Conservation (phyloP, 108 stramenopile genomes). For the Nannochloropsis oceanica region DNA sequence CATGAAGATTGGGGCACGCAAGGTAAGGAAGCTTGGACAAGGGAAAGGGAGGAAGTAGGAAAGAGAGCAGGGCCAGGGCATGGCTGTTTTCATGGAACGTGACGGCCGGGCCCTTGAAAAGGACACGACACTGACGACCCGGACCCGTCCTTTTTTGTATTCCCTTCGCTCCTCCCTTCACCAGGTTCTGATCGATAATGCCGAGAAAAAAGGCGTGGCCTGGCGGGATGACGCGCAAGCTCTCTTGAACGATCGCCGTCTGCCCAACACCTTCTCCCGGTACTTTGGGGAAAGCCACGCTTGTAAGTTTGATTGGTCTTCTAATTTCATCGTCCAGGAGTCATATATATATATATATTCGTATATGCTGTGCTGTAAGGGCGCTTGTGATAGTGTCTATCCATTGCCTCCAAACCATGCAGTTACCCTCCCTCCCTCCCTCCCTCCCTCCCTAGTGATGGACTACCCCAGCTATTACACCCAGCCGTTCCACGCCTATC, state of each 20-base stretch:
- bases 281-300: not conserved
- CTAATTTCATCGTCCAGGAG: too few species aligned
- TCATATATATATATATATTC: too few species aligned
- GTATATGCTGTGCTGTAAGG: too few species aligned
- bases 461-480: not conserved
- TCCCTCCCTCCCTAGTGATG: not conserved
- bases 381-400: too few species aligned
- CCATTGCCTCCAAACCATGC: not conserved
- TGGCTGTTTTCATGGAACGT: too few species aligned
- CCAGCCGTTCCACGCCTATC: not conserved
- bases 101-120: too few species aligned
- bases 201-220: not conserved
- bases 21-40: not conserved
- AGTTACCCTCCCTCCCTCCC: not conserved
- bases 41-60: not conserved
- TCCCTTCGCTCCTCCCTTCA: not conserved
- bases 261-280: not conserved
- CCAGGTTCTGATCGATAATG: not conserved
- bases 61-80: too few species aligned
- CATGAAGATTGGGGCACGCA: not conserved
- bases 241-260: not conserved
- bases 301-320: not conserved
- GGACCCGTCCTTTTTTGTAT: not conserved
- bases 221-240: not conserved
- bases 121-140: not conserved